Evolutionary conservation across 805 yeast species (phyloP), one percentile per base, ranked within the genome.

Genomic region (Lipomyces sp.): DNA sequence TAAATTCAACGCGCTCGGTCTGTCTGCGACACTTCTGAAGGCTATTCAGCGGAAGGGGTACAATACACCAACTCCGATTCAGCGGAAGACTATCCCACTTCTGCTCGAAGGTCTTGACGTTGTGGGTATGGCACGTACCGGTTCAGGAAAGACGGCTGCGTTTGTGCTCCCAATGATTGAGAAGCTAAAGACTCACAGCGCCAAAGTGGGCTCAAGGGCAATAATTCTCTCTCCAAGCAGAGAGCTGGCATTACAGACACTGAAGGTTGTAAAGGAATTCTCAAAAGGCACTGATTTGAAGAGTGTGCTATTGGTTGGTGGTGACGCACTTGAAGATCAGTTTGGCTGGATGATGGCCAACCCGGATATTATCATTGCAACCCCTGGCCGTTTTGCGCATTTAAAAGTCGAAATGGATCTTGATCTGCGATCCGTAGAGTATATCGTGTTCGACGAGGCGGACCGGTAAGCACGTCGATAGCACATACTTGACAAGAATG

Each of bases 91-190:
- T 2, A 90, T 95, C 65, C 99, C 99, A 0, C 81, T 92, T 63
- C 88, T 95, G 66, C 81, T 95, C 80, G 91, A 90, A 57, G 89
- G 87, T 63, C 84, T 96, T 75, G 99, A 95, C 79, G 96, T 95
- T 53, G 99, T 95, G 15, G 99, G 98, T 76, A 95, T 95, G 99
- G 99, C 99, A 15, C 85, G 99, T 75, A 95, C 99, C 0, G 99
- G 99, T 74, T 90, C 97, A 33, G 99, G 99, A 83, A 95, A 95
- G 76, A 95, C 99, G 0, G 99, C 99, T 7, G 98, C 99, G 0
- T 95, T 95, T 76, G 85, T 91, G 29, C 80, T 95, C 63, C 99
- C 99, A 2, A 83, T 95, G 81, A 83, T 95, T 70, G 98, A 95
- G 73, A 88, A 85, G 75, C 82, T 94, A 72, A 91, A 90, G 77